Conservation (phyloP, 345 rosid genomes). For the Mercurialis annua region DNA sequence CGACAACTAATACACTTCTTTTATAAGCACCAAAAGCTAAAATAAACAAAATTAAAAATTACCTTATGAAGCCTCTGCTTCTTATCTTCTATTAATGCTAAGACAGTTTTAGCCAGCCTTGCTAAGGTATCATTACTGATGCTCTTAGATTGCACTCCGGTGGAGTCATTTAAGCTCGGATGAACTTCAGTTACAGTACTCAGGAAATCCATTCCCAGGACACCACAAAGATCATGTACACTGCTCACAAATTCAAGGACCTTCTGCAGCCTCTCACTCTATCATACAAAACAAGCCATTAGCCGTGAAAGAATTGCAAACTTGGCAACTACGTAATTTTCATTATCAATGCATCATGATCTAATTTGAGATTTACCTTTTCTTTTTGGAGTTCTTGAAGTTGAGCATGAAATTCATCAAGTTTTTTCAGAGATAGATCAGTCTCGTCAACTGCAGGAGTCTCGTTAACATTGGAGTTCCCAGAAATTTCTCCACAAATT, state of each 20-base stretch:
- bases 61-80: slow-evolving; percentile 86
- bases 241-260: slow-evolving; percentile 87
- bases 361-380: slow-evolving; percentile 45
- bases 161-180: slow-evolving; percentile 84
- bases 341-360: neutral
- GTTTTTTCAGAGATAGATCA: slow-evolving; percentile 74
- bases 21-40: neutral
- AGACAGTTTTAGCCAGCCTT: slow-evolving; percentile 71
- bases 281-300: slow-evolving; percentile 25
- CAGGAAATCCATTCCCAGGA: slow-evolving; percentile 86
- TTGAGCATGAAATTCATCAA: slow-evolving; percentile 65
- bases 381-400: slow-evolving; percentile 93
- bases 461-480: slow-evolving; percentile 46
- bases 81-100: slow-evolving; percentile 79
- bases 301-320: slow-evolving; percentile 7
- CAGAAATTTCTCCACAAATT: slow-evolving; percentile 84
- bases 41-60: neutral
- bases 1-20: neutral
- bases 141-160: slow-evolving; percentile 67
- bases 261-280: slow-evolving; percentile 88
- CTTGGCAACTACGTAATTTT: neutral
- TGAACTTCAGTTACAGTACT: slow-evolving; percentile 80
- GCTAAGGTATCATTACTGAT: slow-evolving; percentile 88
- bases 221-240: slow-evolving; percentile 93
- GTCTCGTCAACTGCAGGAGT: slow-evolving; percentile 74